These are phyloP conservation scores for Endocarpon pusillum DNA, from an alignment of 495 filamentous ascomycete species.

Conservation along the genomic window DNA sequence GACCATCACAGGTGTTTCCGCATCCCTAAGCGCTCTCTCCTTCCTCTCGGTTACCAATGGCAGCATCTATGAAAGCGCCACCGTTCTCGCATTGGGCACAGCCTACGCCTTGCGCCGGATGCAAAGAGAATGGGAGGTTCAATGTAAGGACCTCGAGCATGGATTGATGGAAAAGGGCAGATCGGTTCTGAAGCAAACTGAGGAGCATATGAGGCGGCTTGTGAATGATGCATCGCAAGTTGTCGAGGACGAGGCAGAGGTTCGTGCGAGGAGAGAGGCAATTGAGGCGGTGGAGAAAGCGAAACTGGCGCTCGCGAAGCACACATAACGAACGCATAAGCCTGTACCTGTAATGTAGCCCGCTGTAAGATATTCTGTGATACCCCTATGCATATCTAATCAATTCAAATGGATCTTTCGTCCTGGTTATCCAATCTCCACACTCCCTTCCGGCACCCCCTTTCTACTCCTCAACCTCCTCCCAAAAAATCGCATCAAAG, in stretches of 20 bases:
- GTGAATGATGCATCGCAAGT: constrained; percentile 32
- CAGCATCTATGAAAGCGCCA: constrained; percentile 56
- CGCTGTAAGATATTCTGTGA: constrained; percentile 3
- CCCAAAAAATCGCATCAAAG: constrained; percentile 86
- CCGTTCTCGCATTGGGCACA: constrained; percentile 61
- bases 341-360: constrained; percentile 1
- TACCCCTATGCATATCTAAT: background rate
- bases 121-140: constrained; percentile 64
- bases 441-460: constrained; percentile 41
- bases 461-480: constrained; percentile 49
- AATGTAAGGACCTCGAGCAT: constrained; percentile 51
- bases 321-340: constrained; percentile 5
- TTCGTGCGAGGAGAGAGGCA: constrained; percentile 18
- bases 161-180: constrained; percentile 69
- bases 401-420: background rate
- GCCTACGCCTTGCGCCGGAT: constrained; percentile 56
- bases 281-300: constrained; percentile 33
- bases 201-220: constrained; percentile 40
- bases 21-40: constrained; percentile 46
- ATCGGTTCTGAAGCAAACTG: constrained; percentile 49
- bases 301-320: constrained; percentile 36
- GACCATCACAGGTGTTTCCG: constrained; percentile 42
- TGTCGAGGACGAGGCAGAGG: constrained; percentile 18
- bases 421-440: constrained; percentile 29
- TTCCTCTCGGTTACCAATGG: constrained; percentile 43